These are phyloP conservation scores for Aspergillus viridinutans DNA, from an alignment of 2,329 filamentous ascomycete genomes.

Conservation along the genomic window DNA sequence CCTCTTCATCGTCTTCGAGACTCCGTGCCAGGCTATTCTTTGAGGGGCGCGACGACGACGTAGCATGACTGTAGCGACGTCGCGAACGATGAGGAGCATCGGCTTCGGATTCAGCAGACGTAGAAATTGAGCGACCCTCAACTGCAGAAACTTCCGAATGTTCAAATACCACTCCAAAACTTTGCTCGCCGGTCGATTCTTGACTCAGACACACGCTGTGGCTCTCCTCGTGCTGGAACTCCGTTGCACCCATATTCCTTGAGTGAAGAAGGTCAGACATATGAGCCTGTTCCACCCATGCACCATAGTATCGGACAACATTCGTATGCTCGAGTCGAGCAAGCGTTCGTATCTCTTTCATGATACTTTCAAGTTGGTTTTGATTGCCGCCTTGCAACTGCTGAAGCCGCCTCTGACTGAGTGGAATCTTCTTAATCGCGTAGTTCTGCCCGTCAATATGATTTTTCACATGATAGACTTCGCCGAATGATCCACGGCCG, in stretches of 20 bases:
- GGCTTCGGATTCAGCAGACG: constrained; percentile 14
- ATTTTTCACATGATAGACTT: constrained; percentile 59
- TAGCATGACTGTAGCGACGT: constrained; percentile 32
- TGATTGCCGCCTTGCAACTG: constrained; percentile 50
- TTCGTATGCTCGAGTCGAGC: constrained; percentile 61
- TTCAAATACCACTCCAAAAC: constrained; percentile 40
- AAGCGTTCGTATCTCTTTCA: constrained; percentile 59
- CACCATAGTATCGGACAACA: constrained; percentile 62
- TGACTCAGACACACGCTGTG: constrained; percentile 13
- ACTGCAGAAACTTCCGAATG: constrained; percentile 28
- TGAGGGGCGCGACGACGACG: constrained; percentile 38
- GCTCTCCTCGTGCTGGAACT: constrained; percentile 12
- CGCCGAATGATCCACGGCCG: constrained; percentile 63
- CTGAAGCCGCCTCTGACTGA: constrained; percentile 50
- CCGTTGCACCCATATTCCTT: constrained; percentile 1
- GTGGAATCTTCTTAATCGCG: constrained; percentile 62
- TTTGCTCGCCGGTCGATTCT: constrained; percentile 22
- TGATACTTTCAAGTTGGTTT: constrained; percentile 52
- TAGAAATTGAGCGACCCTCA: constrained; percentile 18
- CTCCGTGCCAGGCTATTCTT: constrained; percentile 37
- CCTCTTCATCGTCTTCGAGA: constrained; percentile 44
- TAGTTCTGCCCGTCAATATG: constrained; percentile 60
- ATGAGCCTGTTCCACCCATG: constrained; percentile 57
- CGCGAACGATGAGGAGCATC: constrained; percentile 16
- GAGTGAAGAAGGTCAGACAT: constrained; percentile 11